Percentiles rank a stretch among this genome's conserved stretches.
phyloP scores from a whole-genome alignment of 2,329 filamentous ascomycete genomes.

The Phyllosticta paracitricarpa region DNA sequence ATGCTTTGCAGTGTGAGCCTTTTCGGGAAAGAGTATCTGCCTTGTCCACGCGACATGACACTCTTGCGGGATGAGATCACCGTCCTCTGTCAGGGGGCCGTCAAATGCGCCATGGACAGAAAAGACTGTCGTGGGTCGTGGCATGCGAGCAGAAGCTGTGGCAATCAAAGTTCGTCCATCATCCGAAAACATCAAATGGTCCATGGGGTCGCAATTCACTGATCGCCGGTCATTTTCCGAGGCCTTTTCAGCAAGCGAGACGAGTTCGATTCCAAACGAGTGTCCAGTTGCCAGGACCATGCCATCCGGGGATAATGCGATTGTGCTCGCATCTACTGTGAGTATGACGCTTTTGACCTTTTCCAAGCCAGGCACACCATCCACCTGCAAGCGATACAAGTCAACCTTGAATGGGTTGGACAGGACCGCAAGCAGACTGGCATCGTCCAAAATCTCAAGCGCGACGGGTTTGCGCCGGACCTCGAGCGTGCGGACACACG shows the following conservation, averaged over 20 bases:
- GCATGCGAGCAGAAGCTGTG: constrained; percentile 27
- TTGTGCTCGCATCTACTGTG: constrained; percentile 66
- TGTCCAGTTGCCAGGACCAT: constrained; percentile 77
- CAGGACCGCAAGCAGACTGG: constrained; percentile 64
- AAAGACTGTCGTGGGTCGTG: constrained; percentile 27
- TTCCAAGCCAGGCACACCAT: constrained; percentile 44
- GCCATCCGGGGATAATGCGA: constrained; percentile 72
- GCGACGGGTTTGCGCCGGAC: constrained; percentile 37
- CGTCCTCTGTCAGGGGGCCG: constrained; percentile 30
- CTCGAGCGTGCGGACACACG: constrained; percentile 27
- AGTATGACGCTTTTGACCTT: constrained; percentile 64
- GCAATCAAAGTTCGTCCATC: constrained; percentile 30
- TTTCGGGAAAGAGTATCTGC: constrained; percentile 32
- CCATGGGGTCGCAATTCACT: constrained; percentile 27
- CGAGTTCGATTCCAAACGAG: constrained; percentile 80
- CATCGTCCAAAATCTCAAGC: constrained; percentile 71
- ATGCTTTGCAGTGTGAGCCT: constrained; percentile 27
- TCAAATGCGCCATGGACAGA: constrained; percentile 30
- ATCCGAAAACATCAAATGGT: constrained; percentile 29
- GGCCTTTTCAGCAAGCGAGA: constrained; percentile 57
- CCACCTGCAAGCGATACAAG: constrained; percentile 58
- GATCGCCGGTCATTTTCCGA: constrained; percentile 25
- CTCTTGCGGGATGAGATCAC: constrained; percentile 26
- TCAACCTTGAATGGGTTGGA: constrained; percentile 78
- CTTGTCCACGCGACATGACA: constrained; percentile 29